Base-by-base conservation (phyloP, 2,329 filamentous ascomycete species). In the Trichoderma afroharzianum region DNA sequence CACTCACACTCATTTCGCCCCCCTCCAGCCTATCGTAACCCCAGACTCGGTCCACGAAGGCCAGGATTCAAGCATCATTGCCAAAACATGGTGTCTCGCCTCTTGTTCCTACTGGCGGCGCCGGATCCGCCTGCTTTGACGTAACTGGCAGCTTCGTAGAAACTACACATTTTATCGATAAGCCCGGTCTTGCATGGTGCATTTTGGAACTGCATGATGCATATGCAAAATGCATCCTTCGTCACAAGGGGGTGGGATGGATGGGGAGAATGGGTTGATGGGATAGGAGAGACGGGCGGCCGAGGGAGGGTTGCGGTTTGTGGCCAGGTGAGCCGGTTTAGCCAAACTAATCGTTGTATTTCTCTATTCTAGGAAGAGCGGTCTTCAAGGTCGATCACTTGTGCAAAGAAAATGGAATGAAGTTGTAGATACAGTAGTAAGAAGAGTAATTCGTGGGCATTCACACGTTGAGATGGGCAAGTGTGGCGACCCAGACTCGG, bases 121-220 rank as follows among this genome's bases (percentile, higher is more conserved):
- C 28, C 39, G 5, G 39, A 6, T 9, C 57, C 30, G 18, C 55
- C 11, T 33, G 36, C 55, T 47, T 69, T 26, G 12, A 33, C 57
- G 28, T 53, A 69, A 69, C 28, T 62, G 67, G 67, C 67, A 69
- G 67, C 67, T 69, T 30, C 30, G 26, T 2, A 18, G n/a, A 6
- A 33, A 50, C 24, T 61, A 69, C 66, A 50, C 36, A 68, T 61
- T 61, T 26, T 69, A 69, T 69, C 67, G 67, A 69, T 62, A 69
- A 69, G 67, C 26, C 50, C 12, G 28, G 28, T 30, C 28, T 28
- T 68, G 66, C 55, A 68, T 61, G 36, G 61, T 53, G 66, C 66
- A 62, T 33, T n/a, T 53, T 18, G 57, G 33, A 36, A 28, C 32
- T 68, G 64, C 64, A 68, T 55, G 64, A 61, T 68, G 64, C 64